Percentiles rank a stretch among this genome's conserved stretches.
phyloP scores from a whole-genome alignment of 2,329 filamentous ascomycete genomes.

The Colletotrichum tamarilloi region DNA sequence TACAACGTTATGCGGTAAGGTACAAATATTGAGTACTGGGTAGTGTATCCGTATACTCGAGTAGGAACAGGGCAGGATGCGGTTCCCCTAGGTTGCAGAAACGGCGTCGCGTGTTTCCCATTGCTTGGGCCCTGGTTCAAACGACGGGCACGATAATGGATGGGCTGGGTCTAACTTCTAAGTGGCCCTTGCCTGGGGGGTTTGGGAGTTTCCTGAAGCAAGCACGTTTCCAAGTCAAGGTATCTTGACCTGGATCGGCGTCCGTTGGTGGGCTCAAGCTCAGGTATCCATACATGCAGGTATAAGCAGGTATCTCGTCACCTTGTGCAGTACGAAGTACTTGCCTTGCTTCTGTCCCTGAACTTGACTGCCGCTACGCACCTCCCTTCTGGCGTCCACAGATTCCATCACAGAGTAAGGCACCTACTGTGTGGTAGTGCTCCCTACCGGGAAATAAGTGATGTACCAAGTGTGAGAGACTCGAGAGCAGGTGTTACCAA shows the following conservation, averaged over 20 bases:
- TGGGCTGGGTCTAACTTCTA: neutral
- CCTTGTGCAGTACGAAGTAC: neutral
- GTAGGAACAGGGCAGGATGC: neutral
- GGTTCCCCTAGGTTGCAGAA: neutral
- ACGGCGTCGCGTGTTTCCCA: neutral
- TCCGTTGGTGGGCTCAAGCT: neutral
- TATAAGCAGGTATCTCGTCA: neutral
- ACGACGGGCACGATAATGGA: neutral
- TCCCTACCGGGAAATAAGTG: no score
- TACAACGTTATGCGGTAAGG: neutral
- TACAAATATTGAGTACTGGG: no score
- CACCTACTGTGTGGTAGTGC: no score
- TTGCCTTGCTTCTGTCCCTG: no score
- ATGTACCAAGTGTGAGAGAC: no score
- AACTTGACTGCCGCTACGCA: neutral
- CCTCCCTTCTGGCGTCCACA: neutral
- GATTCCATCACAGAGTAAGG: no score
- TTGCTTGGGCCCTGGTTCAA: neutral
- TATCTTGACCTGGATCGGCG: constrained; percentile 9
- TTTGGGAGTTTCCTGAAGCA: constrained; percentile 13
- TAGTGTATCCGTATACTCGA: no score
- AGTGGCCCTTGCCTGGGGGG: constrained; percentile 13
- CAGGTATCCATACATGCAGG: neutral
- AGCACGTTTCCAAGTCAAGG: constrained; percentile 30
- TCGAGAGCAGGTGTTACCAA: no score